These are phyloP conservation scores for Camelina sativa DNA, from an alignment of 345 rosid genomes.

Conservation along the genomic window DNA sequence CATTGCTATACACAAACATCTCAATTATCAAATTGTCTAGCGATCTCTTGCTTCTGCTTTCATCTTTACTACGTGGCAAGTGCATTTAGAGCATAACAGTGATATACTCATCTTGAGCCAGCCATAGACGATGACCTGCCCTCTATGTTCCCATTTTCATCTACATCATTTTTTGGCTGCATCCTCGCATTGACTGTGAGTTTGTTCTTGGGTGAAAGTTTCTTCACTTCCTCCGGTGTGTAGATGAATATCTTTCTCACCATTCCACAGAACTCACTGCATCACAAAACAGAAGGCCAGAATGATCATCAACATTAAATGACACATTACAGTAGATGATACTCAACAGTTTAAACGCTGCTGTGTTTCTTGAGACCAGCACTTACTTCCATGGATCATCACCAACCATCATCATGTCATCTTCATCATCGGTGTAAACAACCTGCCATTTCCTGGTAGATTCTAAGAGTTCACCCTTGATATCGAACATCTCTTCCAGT, in stretches of 20 bases:
- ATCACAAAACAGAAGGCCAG: slow-evolving; percentile 21
- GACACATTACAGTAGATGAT: neutral
- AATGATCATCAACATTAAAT: neutral
- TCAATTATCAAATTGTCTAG: slow-evolving; percentile 3
- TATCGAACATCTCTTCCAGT: slow-evolving; percentile 94
- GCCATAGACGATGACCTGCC: slow-evolving; percentile 66
- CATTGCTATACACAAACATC: slow-evolving; percentile 42
- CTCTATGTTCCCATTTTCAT: slow-evolving; percentile 58
- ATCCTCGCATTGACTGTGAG: slow-evolving; percentile 45
- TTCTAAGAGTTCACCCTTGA: slow-evolving; percentile 77
- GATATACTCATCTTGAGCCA: slow-evolving; percentile 62
- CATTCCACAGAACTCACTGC: slow-evolving; percentile 97
- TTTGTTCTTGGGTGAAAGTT: slow-evolving; percentile 77
- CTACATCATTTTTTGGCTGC: slow-evolving; percentile 49
- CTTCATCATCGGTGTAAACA: slow-evolving; percentile 94
- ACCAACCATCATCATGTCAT: slow-evolving; percentile 99
- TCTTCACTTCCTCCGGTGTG: slow-evolving; percentile 88
- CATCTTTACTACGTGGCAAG: slow-evolving; percentile 19
- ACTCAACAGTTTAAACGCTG: slow-evolving; percentile 3
- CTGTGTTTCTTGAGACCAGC: slow-evolving; percentile 11
- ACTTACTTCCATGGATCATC: slow-evolving; percentile 99
- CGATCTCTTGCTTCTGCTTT: slow-evolving; percentile 33
- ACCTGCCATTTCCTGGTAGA: slow-evolving; percentile 88
- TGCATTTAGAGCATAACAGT: neutral
- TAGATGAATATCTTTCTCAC: slow-evolving; percentile 90